These are phyloP conservation scores for Mallotus japonicus DNA, from an alignment of 441 rosid genomes.

Conservation along the genomic window DNA sequence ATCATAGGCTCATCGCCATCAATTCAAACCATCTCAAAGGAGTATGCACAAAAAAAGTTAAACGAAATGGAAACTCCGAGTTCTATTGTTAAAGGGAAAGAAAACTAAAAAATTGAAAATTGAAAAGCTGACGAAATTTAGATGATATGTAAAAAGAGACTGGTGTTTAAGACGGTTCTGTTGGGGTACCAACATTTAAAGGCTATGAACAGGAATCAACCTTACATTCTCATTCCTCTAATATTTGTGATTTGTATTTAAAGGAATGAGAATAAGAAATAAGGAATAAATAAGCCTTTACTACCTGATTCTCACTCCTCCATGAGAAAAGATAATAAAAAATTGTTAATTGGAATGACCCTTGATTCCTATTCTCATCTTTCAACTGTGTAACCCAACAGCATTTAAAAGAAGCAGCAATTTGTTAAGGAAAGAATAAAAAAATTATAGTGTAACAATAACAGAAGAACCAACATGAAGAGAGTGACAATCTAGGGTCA, in stretches of 20 bases:
- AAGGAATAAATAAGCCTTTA: neutral
- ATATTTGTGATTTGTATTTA: neutral
- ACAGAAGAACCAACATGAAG: neutral
- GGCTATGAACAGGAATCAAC: neutral
- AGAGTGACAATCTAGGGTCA: neutral
- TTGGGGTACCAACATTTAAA: neutral
- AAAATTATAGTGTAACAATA: too few relatives aligned
- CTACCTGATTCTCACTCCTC: neutral
- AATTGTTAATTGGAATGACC: neutral
- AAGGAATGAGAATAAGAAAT: neutral
- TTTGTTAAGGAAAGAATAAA: neutral
- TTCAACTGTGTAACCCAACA: slow-evolving; percentile 7
- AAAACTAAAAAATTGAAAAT: too few relatives aligned
- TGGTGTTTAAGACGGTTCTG: neutral
- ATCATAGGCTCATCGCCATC: too few relatives aligned
- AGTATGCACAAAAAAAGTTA: neutral
- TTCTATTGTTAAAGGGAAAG: too few relatives aligned
- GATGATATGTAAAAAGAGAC: too few relatives aligned
- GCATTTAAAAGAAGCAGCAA: neutral
- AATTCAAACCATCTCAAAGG: neutral
- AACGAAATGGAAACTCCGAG: neutral
- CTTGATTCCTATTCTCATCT: neutral
- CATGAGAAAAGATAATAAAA: neutral
- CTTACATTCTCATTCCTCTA: neutral
- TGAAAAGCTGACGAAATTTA: too few relatives aligned